These are phyloP conservation scores for Aspergillus biplanus DNA, from an alignment of 495 filamentous ascomycete genomes.

Conservation along the genomic window DNA sequence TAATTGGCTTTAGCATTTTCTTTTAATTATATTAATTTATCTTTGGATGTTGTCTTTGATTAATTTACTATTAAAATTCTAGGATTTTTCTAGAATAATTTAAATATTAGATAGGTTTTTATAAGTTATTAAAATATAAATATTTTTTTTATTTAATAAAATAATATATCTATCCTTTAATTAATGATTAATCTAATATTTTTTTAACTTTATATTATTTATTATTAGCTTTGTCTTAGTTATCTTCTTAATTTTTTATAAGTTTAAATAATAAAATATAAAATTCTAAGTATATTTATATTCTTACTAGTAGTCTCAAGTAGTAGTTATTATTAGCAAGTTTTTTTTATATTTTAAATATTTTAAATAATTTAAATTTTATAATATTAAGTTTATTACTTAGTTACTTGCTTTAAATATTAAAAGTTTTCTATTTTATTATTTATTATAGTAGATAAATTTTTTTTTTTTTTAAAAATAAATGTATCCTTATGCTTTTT, in stretches of 20 bases:
- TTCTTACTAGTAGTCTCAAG: conserved; percentile 4
- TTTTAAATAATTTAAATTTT: conserved; percentile 16
- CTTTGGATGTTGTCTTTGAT: not conserved
- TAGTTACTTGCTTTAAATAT: conserved; percentile 6
- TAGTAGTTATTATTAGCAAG: conserved; percentile 10
- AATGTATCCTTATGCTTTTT: not conserved
- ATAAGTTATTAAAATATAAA: conserved; percentile 7
- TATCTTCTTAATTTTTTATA: conserved; percentile 3
- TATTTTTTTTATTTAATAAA: conserved; percentile 8
- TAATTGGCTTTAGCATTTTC: not conserved
- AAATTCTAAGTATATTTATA: conserved; percentile 8
- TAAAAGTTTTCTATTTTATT: conserved; percentile 8
- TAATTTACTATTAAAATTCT: not conserved
- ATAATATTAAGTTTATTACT: conserved; percentile 10
- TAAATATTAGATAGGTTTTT: not conserved
- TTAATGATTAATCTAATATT: conserved; percentile 1
- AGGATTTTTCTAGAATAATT: conserved; percentile 5
- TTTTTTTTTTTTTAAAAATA: conserved; percentile 11
- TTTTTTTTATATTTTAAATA: conserved; percentile 15
- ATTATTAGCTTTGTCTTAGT: not conserved
- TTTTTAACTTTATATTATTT: conserved; percentile 11
- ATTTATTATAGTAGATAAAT: conserved; percentile 15
- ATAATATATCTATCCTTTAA: conserved; percentile 2
- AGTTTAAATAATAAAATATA: conserved; percentile 9
- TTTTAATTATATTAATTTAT: conserved; percentile 1